Evolutionary conservation across 139 green algal genomes (phyloP), one percentile per base, ranked within the genome.

Genomic region (Chlorella sorokiniana): DNA sequence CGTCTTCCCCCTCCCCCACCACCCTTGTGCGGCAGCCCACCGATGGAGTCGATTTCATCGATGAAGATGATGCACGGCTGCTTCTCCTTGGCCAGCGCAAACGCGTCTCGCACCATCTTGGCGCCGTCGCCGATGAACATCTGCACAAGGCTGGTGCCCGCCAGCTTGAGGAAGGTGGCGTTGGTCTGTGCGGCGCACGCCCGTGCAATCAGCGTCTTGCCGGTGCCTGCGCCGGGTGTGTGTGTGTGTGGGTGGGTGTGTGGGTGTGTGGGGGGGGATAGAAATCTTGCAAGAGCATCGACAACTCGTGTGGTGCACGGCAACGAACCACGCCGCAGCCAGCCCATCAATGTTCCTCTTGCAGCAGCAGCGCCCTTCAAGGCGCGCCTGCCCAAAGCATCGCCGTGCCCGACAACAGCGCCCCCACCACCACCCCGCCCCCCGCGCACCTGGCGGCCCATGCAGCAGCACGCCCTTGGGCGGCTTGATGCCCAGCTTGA

Each of bases 71-170:
- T 99, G 85, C 89, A 94, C 11, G 97, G 97, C 5, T 91, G 83
- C 92, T 99, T 99, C 86, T 99, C 97, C 89, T 99, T 99, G 76
- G 97, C 97, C 38, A 99, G 91, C 11, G 94, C 92, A 85, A 99
- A 99, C 0, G 96, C 97, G 78, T 99, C 97, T 1, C 97, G 89
- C 64, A 99, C 97, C 82, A 99, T 96, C 89, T 99, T 99, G 42
- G 97, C 95, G 40, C 97, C 97, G 54, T 99, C 97, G 35, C 97
- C 97, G 77, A 99, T 99, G 89, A 99, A 99, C 97, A 99, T 99
- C 89, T 98, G 92, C 73, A 97, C 94, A 27, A 98, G 92, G 83
- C 97, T 93, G n/a, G 95, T 95, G 1, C 97, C 97, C 51, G 97
- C 97, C 45, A 99, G 92, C 91, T 99, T 99, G 6, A 99, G 91